Base-by-base conservation (phyloP, 1,284 basidiomycete genomes). In the Meripilus lineatus region DNA sequence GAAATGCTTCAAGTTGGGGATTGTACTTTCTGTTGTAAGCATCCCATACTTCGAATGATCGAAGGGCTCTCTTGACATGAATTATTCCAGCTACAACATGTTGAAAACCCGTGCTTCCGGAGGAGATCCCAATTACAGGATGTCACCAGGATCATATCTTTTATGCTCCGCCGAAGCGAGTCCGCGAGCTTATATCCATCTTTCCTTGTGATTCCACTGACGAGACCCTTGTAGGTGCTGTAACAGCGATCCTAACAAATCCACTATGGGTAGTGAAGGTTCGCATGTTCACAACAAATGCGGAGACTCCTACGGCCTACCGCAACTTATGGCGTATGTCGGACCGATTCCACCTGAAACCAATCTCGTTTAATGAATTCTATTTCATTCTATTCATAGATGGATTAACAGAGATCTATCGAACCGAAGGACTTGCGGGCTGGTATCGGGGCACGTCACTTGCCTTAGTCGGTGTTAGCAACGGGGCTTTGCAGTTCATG, bases 191-290 rank as follows among this genome's bases (percentile, higher is more conserved):
- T 23, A 25, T 32, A n/a, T 15, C 17, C 33, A 26, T 25, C 33
- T 36, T 24, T 37, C 18, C 8, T 37, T 24, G 18, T 51, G 28
- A 56, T 58, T 50, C 51, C 50, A 51, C 52, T 41, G 25, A 44
- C 32, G 18, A 7, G 32, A 40, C 39, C 26, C 45, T 33, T 32
- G 47, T 60, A 94, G 92, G 92, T 66, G 89, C 93, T 5, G 82
- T 86, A 24, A 97, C 94, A 2, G 93, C 95, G 0, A 73, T 98
- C 50, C 77, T 97, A 63, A 99, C 96, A 6, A 99, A 99, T 65
- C 96, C 96, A 0, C 84, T 99, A 55, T 99, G 95, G 95, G 91
- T 99, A 10, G 89, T 99, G 49, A 93, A 97, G 70, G 95, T 97
- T 5, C 81, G 95, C 48, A 95, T 99, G 83, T 99, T 98, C 59